A percentile compares a stretch with the other conserved stretches of the same genome.
These are phyloP conservation scores for Fraxinus greggii DNA, from an alignment of 305 asterid genomes.

Conservation along the genomic window DNA sequence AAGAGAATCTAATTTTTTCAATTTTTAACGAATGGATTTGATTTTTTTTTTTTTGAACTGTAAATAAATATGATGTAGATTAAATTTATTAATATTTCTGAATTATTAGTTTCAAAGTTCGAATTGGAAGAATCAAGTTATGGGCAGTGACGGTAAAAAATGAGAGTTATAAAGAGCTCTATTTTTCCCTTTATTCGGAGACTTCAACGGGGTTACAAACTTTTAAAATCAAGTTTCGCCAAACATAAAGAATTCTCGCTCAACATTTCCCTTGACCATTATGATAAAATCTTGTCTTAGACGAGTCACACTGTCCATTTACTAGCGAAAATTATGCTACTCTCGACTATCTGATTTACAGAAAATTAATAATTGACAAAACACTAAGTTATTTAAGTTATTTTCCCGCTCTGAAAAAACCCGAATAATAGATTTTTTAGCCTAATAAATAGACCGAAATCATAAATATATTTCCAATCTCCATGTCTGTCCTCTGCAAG, in stretches of 20 bases:
- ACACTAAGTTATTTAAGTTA: background rate
- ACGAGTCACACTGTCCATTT: background rate
- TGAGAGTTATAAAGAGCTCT: background rate
- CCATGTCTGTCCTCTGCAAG: constrained; percentile 15
- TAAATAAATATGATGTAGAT: background rate
- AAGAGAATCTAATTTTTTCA: background rate
- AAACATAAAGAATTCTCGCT: background rate
- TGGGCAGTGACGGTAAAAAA: background rate
- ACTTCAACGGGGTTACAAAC: background rate
- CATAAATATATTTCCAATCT: background rate
- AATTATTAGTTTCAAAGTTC: too few species aligned
- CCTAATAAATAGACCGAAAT: background rate
- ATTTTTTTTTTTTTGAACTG: background rate
- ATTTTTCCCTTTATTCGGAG: background rate
- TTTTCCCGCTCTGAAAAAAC: background rate
- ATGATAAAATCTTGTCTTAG: background rate
- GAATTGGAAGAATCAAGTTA: background rate
- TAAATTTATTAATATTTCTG: background rate
- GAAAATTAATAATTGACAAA: background rate
- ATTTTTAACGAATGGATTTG: background rate
- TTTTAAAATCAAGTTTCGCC: background rate
- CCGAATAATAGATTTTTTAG: background rate
- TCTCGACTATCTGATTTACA: background rate
- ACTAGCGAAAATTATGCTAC: background rate
- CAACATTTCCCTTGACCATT: background rate